Conservation (phyloP, 805 yeast species). For the Starmera quercuum region DNA sequence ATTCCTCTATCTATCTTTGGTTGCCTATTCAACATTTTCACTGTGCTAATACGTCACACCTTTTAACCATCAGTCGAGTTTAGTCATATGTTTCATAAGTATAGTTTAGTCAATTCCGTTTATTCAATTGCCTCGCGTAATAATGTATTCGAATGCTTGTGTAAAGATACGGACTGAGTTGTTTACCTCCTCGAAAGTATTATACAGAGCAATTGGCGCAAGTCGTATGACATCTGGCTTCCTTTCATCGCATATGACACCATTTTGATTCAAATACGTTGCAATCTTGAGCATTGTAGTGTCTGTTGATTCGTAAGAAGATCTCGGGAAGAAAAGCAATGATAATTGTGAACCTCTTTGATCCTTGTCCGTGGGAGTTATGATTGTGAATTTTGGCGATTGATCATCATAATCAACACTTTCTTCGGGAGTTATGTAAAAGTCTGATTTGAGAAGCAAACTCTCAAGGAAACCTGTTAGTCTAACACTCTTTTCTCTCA, state of each 20-base stretch:
- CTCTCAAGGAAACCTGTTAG: conserved; percentile 52
- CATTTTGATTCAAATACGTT: conserved; percentile 38
- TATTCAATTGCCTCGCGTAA: too few species aligned
- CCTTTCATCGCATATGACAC: conserved; percentile 81
- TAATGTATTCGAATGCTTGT: too few species aligned
- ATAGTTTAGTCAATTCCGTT: too few species aligned
- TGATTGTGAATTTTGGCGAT: conserved; percentile 47
- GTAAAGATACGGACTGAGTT: too few species aligned
- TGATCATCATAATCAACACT: conserved; percentile 9
- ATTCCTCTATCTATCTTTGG: too few species aligned
- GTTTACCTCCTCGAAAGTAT: conserved; percentile 68
- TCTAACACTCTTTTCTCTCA: conserved; percentile 48
- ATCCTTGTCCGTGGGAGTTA: conserved; percentile 55
- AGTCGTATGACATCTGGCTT: conserved; percentile 83
- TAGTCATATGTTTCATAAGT: too few species aligned
- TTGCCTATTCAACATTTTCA: too few species aligned
- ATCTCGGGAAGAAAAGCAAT: conserved; percentile 50
- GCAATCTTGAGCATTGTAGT: conserved; percentile 59
- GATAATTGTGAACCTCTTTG: conserved; percentile 83
- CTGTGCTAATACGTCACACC: too few species aligned
- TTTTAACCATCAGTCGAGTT: too few species aligned
- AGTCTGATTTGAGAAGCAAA: conserved; percentile 37
- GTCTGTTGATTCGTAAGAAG: conserved; percentile 21
- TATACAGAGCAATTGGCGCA: conserved; percentile 85
- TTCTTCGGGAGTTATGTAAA: conserved; percentile 29